phyloP scores from a whole-genome alignment of 257 asterid species.

The Solanum sejunctum region DNA sequence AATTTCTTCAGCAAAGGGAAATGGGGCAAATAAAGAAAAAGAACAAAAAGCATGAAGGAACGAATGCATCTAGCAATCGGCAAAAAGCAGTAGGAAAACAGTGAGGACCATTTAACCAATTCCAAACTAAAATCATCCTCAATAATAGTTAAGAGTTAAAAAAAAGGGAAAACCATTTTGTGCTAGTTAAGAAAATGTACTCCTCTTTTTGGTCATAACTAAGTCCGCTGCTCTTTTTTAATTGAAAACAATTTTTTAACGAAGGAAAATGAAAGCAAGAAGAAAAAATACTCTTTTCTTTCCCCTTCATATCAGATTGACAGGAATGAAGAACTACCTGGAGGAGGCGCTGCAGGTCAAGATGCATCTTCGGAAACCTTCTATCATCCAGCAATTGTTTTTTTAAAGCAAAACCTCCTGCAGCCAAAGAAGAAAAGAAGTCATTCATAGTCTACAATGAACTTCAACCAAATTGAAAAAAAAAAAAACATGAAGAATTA shows the following conservation, averaged over 20 bases:
- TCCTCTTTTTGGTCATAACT: not conserved
- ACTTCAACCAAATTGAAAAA: not conserved
- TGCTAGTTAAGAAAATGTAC: not conserved
- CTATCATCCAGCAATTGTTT: constrained; percentile 82
- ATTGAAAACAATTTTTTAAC: not conserved
- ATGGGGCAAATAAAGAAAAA: not conserved
- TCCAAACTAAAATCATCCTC: not conserved
- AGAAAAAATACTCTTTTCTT: not conserved
- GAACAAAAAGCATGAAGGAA: not conserved
- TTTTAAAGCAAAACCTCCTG: constrained; percentile 86
- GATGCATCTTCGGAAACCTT: constrained; percentile 88
- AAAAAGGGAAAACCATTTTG: not conserved
- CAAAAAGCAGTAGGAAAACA: not conserved
- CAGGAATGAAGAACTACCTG: constrained; percentile 41
- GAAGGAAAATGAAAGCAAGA: not conserved
- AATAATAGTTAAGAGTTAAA: not conserved
- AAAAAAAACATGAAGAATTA: not conserved
- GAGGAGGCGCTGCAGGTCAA: constrained; percentile 84
- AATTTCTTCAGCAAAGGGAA: not conserved
- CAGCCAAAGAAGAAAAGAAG: not conserved
- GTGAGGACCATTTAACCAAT: not conserved
- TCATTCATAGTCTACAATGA: not conserved
- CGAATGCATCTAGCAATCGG: not conserved
- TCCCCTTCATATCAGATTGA: not conserved
- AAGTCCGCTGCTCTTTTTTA: not conserved